These are phyloP conservation scores for Citrullus colocynthis DNA, from an alignment of 306 rosid species.

Conservation along the genomic window DNA sequence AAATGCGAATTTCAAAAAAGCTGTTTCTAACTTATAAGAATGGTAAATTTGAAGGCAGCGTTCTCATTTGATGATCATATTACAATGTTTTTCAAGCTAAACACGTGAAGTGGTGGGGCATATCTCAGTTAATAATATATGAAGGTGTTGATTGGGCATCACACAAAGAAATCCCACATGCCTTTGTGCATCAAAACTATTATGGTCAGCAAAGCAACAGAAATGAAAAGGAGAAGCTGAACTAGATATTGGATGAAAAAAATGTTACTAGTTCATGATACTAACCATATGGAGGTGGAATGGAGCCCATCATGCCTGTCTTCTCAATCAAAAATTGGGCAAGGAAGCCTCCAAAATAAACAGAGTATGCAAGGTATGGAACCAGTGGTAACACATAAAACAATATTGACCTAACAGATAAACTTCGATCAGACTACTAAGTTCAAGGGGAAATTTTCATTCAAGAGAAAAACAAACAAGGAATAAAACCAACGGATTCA, in stretches of 20 bases:
- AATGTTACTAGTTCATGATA: slow-evolving; percentile 3
- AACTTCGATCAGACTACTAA: slow-evolving; percentile 5
- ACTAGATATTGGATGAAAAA: not conserved
- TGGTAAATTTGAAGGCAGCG: not conserved
- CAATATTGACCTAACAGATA: slow-evolving; percentile 53
- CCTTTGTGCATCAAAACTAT: not conserved
- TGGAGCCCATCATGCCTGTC: slow-evolving; percentile 98
- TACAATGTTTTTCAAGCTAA: not conserved
- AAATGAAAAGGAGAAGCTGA: not conserved
- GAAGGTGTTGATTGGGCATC: not conserved
- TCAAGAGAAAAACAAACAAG: not conserved
- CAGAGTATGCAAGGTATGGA: slow-evolving; percentile 67
- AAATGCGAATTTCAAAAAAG: not conserved
- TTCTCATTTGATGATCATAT: not conserved
- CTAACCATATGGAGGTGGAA: slow-evolving; percentile 91
- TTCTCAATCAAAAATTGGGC: slow-evolving; percentile 77
- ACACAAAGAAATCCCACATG: not conserved
- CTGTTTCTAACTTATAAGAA: not conserved
- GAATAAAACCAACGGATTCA: not conserved
- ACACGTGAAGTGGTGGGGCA: not conserved
- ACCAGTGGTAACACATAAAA: slow-evolving; percentile 62
- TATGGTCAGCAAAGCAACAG: not conserved
- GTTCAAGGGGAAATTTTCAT: not conserved
- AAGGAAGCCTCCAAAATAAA: slow-evolving; percentile 86
- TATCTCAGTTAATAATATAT: not conserved